Evolutionary conservation across 768 basidiomycete genomes (phyloP).

Genomic region (Amanita pseudoporphyria): DNA sequence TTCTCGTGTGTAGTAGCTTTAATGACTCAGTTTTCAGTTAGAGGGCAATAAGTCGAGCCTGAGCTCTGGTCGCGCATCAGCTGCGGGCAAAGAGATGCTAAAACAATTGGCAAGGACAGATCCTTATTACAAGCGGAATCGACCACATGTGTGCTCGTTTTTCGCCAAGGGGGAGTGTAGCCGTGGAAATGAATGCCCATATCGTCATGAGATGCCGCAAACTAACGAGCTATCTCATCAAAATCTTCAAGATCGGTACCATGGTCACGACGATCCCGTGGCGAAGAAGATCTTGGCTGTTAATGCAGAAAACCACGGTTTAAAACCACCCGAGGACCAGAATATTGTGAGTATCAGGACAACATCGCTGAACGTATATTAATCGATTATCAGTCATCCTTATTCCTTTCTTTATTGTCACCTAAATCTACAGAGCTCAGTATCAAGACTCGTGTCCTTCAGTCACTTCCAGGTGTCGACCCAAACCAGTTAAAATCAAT

Average conservation of each 20-base stretch:
- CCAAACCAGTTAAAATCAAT: constrained; percentile 70
- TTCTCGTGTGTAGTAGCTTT: background rate
- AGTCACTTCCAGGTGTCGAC: constrained; percentile 56
- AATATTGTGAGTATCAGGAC: constrained; percentile 58
- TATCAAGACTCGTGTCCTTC: constrained; percentile 62
- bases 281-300: constrained; percentile 78
- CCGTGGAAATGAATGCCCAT: constrained; percentile 88
- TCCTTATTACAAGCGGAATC: constrained; percentile 95
- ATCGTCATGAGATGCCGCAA: constrained; percentile 85
- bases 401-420: constrained; percentile 78
- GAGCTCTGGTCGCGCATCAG: constrained; percentile 50
- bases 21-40: constrained; percentile 34
- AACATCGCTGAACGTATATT: background rate
- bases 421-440: constrained; percentile 59
- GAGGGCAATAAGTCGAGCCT: constrained; percentile 60
- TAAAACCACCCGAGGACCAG: constrained; percentile 84
- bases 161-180: constrained; percentile 93
- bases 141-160: constrained; percentile 91
- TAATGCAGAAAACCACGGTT: constrained; percentile 74
- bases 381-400: constrained; percentile 49
- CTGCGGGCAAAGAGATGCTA: constrained; percentile 93
- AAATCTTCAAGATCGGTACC: constrained; percentile 90
- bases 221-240: constrained; percentile 82
- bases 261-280: constrained; percentile 90
- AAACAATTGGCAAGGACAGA: constrained; percentile 92